phyloP scores from a whole-genome alignment of 2,329 filamentous ascomycete genomes.

The Leptosphaerulina australis region DNA sequence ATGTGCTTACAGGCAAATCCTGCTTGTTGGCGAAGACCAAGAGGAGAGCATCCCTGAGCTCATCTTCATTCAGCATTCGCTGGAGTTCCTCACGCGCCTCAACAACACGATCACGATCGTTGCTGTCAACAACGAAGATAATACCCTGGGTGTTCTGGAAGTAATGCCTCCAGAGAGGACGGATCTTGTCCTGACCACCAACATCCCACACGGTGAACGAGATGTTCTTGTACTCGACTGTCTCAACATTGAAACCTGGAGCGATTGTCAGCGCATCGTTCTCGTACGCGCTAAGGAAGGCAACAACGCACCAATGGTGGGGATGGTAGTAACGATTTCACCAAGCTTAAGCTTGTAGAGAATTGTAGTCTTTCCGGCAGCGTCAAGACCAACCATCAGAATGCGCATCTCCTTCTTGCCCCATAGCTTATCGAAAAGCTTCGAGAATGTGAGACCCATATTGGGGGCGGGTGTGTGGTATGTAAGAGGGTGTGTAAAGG shows the following conservation, averaged over 20 bases:
- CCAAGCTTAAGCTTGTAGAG: constrained; percentile 99
- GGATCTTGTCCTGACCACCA: constrained; percentile 98
- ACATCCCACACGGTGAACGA: constrained; percentile 99
- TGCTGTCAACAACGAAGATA: constrained; percentile 98
- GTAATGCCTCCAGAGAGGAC: constrained; percentile 96
- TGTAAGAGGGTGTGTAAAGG: constrained; percentile 28
- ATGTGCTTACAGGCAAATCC: constrained; percentile 75
- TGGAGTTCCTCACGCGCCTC: constrained; percentile 93
- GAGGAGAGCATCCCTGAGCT: constrained; percentile 94
- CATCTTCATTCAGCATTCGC: constrained; percentile 95
- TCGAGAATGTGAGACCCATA: constrained; percentile 94
- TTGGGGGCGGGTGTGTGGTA: constrained; percentile 59
- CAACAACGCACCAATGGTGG: constrained; percentile 73
- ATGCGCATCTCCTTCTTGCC: constrained; percentile 99
- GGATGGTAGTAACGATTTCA: constrained; percentile 97
- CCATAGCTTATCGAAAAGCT: constrained; percentile 98
- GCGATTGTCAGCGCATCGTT: constrained; percentile 33
- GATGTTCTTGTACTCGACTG: constrained; percentile 98
- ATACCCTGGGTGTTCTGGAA: constrained; percentile 94
- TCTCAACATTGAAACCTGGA: constrained; percentile 93
- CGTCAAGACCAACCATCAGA: constrained; percentile 96
- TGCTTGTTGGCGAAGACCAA: constrained; percentile 99
- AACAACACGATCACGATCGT: constrained; percentile 87
- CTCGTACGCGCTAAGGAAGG: constrained; percentile 9
- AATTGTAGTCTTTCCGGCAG: constrained; percentile 96